A percentile compares a stretch with the other conserved stretches of the same genome.
Conservation (phyloP, 2,329 filamentous ascomycete species). For the Chaetothyriales sp. region DNA sequence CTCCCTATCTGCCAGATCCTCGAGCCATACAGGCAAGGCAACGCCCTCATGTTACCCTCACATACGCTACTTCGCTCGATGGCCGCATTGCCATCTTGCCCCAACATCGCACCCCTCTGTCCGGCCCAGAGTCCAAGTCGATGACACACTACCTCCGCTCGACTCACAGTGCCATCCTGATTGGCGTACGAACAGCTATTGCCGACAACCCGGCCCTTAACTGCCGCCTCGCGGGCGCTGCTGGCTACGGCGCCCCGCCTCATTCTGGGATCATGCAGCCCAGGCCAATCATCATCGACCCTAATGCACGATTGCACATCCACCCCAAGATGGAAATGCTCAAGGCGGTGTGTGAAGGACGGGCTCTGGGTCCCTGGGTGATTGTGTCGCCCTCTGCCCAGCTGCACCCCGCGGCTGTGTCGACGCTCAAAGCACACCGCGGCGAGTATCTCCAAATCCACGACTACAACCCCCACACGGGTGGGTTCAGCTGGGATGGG, state of each 20-base stretch:
- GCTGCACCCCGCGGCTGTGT: slow-evolving; percentile 32
- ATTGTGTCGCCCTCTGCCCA: slow-evolving; percentile 38
- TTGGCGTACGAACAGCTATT: slow-evolving; percentile 70
- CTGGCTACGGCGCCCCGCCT: slow-evolving; percentile 37
- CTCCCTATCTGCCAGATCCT: slow-evolving; percentile 35
- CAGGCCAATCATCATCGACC: slow-evolving; percentile 69
- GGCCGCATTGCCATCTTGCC: slow-evolving; percentile 60
- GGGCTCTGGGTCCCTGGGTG: slow-evolving; percentile 60
- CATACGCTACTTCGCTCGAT: slow-evolving; percentile 84
- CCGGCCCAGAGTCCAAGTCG: slow-evolving; percentile 66
- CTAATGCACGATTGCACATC: slow-evolving; percentile 56
- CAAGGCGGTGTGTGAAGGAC: slow-evolving; percentile 45
- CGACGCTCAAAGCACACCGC: slow-evolving; percentile 31
- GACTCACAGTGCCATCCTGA: slow-evolving; percentile 65
- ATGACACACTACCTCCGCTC: slow-evolving; percentile 88
- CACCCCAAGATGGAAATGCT: slow-evolving; percentile 48
- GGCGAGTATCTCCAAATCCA: slow-evolving; percentile 30
- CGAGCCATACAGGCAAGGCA: slow-evolving; percentile 19
- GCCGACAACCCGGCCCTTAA: slow-evolving; percentile 79
- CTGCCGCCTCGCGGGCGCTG: slow-evolving; percentile 52
- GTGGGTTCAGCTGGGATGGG: slow-evolving; percentile 41
- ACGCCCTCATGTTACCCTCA: slow-evolving; percentile 55
- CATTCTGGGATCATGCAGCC: slow-evolving; percentile 45
- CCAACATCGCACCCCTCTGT: slow-evolving; percentile 67
- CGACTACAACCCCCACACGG: slow-evolving; percentile 13